phyloP scores from a whole-genome alignment of 179 eudicot genomes.

The Beta corolliflora region DNA sequence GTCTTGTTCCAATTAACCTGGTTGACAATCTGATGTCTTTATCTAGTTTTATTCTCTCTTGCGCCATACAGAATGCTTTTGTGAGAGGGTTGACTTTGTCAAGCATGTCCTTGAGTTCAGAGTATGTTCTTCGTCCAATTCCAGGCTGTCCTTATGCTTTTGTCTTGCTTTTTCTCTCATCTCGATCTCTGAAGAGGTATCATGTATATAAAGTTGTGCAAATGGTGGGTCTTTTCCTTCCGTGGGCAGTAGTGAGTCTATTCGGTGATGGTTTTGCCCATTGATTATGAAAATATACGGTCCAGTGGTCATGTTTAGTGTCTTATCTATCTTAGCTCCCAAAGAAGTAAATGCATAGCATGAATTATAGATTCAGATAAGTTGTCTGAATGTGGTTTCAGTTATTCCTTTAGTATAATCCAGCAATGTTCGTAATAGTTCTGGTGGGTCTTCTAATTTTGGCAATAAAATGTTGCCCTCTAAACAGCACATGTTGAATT shows the following conservation, averaged over 20 bases:
- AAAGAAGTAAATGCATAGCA: constrained; percentile 19
- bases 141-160: background rate
- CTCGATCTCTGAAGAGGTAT: background rate
- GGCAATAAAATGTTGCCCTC: too few species aligned
- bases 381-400: too few species aligned
- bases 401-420: too few species aligned
- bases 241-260: too few species aligned
- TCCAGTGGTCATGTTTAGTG: background rate
- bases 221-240: too few species aligned
- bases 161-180: background rate
- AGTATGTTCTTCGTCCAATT: background rate
- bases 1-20: background rate
- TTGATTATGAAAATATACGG: constrained; percentile 9
- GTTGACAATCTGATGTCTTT: background rate
- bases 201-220: constrained; percentile 28
- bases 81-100: constrained; percentile 20
- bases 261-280: constrained; percentile 6
- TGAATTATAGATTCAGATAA: too few species aligned
- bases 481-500: too few species aligned
- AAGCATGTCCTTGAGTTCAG: background rate
- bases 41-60: background rate
- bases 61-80: constrained; percentile 5
- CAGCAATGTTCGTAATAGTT: too few species aligned
- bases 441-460: too few species aligned
- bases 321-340: constrained; percentile 15